Conservation (phyloP, 2,329 filamentous ascomycete genomes). For the Aspergillus glaucus region DNA sequence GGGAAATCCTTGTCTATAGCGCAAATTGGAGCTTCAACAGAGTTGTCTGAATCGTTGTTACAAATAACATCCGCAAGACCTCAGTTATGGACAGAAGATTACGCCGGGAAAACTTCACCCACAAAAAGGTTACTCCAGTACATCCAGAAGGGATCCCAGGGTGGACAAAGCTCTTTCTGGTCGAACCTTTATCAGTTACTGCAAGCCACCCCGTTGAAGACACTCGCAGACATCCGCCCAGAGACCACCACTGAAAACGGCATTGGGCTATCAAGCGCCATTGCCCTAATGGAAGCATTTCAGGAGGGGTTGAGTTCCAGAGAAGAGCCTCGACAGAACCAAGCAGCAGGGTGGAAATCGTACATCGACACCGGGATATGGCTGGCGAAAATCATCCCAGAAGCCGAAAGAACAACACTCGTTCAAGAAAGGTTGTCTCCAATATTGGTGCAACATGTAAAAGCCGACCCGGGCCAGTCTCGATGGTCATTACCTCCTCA, state of each 20-base stretch:
- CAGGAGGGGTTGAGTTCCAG: slow-evolving; percentile 64
- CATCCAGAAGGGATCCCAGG: slow-evolving; percentile 76
- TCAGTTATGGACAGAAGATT: slow-evolving; percentile 65
- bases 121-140: slow-evolving; percentile 61
- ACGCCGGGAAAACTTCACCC: slow-evolving; percentile 51
- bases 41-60: slow-evolving; percentile 62
- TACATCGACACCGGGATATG: slow-evolving; percentile 62
- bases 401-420: slow-evolving; percentile 44
- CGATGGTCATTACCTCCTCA: slow-evolving; percentile 47
- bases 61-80: slow-evolving; percentile 60
- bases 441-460: slow-evolving; percentile 49
- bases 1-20: slow-evolving; percentile 65
- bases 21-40: slow-evolving; percentile 67
- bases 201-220: slow-evolving; percentile 46
- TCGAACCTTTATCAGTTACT: slow-evolving; percentile 58
- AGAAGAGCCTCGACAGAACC: slow-evolving; percentile 67
- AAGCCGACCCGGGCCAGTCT: slow-evolving; percentile 37
- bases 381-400: slow-evolving; percentile 44
- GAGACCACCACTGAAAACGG: slow-evolving; percentile 15
- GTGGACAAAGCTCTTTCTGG: slow-evolving; percentile 70
- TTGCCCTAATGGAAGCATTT: slow-evolving; percentile 60
- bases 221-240: slow-evolving; percentile 29
- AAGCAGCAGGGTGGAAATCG: slow-evolving; percentile 63
- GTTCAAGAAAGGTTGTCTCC: slow-evolving; percentile 46
- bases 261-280: slow-evolving; percentile 45